These are phyloP conservation scores for Cephalotrichum gorgonifer DNA, from an alignment of 2,329 filamentous ascomycete species.

Conservation along the genomic window DNA sequence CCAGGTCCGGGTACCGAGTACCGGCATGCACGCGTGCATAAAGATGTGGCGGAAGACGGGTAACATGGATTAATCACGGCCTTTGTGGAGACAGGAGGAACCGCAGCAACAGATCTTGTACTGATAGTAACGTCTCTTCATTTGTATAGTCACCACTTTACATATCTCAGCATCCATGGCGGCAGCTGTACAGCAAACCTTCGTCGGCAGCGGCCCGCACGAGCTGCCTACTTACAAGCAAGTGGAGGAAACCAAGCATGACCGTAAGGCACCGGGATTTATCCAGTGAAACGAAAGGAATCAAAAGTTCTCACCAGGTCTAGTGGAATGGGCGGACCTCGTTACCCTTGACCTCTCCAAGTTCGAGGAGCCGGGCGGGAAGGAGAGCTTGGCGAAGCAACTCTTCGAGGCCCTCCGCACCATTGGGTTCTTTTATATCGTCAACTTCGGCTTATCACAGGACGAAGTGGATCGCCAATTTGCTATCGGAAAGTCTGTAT, in stretches of 20 bases:
- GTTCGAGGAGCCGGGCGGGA: slow-evolving; percentile 43
- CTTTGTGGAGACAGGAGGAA: no score
- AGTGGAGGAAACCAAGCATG: slow-evolving; percentile 20
- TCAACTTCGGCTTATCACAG: slow-evolving; percentile 50
- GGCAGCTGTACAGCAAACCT: background rate
- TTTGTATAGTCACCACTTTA: no score
- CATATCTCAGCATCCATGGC: background rate
- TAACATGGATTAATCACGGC: background rate
- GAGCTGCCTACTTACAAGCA: slow-evolving; percentile 20
- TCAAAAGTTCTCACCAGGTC: background rate
- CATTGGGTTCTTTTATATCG: slow-evolving; percentile 49
- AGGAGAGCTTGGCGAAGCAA: slow-evolving; percentile 40
- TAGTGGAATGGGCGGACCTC: slow-evolving; percentile 41
- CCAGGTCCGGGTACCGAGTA: background rate
- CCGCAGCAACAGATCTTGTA: no score
- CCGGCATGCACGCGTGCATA: background rate
- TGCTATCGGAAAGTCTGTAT: slow-evolving; percentile 48
- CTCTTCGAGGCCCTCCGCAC: slow-evolving; percentile 40
- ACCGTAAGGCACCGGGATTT: slow-evolving; percentile 20
- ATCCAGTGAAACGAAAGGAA: no score
- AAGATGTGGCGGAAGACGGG: background rate
- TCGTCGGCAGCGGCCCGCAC: slow-evolving; percentile 10
- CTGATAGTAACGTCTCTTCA: no score
- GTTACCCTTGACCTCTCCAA: slow-evolving; percentile 45
- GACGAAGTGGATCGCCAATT: slow-evolving; percentile 52